A percentile compares a stretch with the other conserved stretches of the same genome.
Conservation (phyloP, 129 eudicot species). For the Lonicera japonica region DNA sequence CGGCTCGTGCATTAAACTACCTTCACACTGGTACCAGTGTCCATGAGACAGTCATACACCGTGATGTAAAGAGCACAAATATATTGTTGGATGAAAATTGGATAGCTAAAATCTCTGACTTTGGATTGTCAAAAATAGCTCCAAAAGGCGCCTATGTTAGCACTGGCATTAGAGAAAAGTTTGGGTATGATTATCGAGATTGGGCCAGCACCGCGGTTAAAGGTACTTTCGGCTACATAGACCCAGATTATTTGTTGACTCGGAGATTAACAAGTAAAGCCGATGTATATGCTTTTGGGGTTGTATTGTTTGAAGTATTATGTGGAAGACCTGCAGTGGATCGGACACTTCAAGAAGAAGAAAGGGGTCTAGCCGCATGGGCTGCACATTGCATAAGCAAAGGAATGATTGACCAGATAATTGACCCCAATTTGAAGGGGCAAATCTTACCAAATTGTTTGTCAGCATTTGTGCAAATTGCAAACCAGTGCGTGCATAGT, state of each 20-base stretch:
- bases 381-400: neutral
- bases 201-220: no score
- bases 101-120: constrained; percentile 1
- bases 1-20: no score
- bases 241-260: constrained; percentile 19
- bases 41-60: no score
- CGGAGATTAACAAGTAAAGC: constrained; percentile 20
- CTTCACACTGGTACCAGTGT: no score
- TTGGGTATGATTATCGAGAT: constrained; percentile 12
- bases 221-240: no score
- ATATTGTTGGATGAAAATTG: neutral
- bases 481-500: neutral
- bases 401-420: neutral
- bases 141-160: no score
- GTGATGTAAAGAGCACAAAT: neutral
- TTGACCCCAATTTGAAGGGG: neutral
- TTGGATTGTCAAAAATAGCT: constrained; percentile 4
- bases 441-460: neutral
- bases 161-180: constrained; percentile 6
- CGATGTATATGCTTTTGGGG: constrained; percentile 31
- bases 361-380: neutral
- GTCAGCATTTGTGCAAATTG: neutral
- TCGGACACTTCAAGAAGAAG: neutral
- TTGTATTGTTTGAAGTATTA: constrained; percentile 24
- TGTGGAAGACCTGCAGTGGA: constrained; percentile 15